These are phyloP conservation scores for Wallacemonas collosoma DNA, from an alignment of 208 protist species.

Conservation along the genomic window DNA sequence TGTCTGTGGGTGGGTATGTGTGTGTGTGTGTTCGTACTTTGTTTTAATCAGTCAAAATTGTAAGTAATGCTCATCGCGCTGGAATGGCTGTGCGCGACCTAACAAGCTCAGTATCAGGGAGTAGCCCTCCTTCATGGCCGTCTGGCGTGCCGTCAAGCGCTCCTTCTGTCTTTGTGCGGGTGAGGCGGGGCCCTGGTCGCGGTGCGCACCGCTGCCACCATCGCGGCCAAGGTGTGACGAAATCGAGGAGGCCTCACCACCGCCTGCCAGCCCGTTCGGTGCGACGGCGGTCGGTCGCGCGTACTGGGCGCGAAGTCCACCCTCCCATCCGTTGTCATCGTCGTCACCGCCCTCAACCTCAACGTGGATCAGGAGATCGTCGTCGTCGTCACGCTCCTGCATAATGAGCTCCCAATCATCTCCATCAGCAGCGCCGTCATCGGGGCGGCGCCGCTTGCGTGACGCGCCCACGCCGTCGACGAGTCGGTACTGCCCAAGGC, in stretches of 20 bases:
- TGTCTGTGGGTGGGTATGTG: too few species aligned
- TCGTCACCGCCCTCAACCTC: conserved; percentile 36
- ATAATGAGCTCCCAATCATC: conserved; percentile 21
- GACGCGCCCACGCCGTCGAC: conserved; percentile 14
- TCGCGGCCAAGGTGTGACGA: neutral
- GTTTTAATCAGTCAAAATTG: conserved; percentile 36
- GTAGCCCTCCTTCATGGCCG: conserved; percentile 58
- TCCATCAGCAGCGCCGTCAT: conserved; percentile 23
- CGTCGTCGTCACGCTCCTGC: conserved; percentile 46
- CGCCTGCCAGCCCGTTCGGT: conserved; percentile 13
- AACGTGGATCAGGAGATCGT: conserved; percentile 76
- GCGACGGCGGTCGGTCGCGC: neutral
- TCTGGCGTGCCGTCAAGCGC: conserved; percentile 31
- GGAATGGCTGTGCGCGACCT: conserved; percentile 63
- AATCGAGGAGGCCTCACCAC: neutral
- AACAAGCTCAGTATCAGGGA: conserved; percentile 58
- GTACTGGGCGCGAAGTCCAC: neutral
- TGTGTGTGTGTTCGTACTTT: too few species aligned
- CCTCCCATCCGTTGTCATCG: conserved; percentile 13
- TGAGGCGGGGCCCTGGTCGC: neutral
- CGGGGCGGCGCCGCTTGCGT: conserved; percentile 13
- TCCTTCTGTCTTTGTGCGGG: conserved; percentile 3
- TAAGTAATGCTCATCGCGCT: conserved; percentile 64
- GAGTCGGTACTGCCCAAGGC: conserved; percentile 33
- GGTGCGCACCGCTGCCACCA: conserved; percentile 12